Conservation (phyloP, 78 protist species). For the Protostelium mycophagum region DNA sequence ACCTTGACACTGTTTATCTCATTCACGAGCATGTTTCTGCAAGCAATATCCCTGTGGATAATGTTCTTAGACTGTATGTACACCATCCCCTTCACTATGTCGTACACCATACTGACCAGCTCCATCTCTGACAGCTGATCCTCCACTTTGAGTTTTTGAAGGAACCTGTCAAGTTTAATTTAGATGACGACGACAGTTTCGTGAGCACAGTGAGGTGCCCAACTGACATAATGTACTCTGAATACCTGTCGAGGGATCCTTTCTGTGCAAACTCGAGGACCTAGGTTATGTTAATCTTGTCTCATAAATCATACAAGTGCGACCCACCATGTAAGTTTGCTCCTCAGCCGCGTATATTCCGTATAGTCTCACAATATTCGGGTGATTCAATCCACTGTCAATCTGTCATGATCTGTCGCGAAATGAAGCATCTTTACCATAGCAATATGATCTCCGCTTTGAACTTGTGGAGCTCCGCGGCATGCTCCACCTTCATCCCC, state of each 20-base stretch:
- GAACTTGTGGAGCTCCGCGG: background rate
- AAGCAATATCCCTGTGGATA: background rate
- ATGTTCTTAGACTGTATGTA: background rate
- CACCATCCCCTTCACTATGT: background rate
- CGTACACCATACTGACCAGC: background rate
- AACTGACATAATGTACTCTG: no score
- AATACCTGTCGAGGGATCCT: background rate
- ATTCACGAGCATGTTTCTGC: background rate
- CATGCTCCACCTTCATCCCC: background rate
- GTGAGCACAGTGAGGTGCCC: no score
- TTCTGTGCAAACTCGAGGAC: background rate
- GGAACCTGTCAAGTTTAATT: no score
- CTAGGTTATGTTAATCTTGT: no score
- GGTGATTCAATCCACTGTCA: background rate
- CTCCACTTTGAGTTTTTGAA: background rate
- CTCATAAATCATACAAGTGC: no score
- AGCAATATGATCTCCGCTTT: background rate
- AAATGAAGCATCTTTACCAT: background rate
- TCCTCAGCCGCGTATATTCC: background rate
- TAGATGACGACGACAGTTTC: no score
- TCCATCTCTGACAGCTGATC: background rate
- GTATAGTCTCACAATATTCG: background rate
- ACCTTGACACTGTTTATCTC: background rate
- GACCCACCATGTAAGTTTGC: background rate
- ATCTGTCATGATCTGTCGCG: no score